Conservation (phyloP, 257 asterid genomes). For the Primulina eburnea region DNA sequence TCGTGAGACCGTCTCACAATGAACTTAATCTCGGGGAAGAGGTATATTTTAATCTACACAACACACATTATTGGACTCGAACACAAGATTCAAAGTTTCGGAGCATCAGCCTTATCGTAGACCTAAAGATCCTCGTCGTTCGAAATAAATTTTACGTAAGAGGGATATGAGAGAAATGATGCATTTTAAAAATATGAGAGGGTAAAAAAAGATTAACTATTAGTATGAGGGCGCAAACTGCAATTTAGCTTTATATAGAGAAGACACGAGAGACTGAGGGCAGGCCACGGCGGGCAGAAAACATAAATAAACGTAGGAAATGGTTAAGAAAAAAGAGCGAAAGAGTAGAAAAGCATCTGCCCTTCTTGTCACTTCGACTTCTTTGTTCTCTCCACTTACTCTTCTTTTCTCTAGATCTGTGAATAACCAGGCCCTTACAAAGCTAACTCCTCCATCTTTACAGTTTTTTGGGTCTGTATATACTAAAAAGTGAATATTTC, state of each 20-base stretch:
- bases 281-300: slow-evolving; percentile 27
- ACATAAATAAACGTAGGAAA: slow-evolving; percentile 54
- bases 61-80: no score
- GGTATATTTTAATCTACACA: no score
- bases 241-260: slow-evolving; percentile 18
- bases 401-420: slow-evolving; percentile 70
- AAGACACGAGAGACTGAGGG: slow-evolving; percentile 23
- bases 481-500: background rate
- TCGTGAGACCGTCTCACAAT: no score
- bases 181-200: background rate
- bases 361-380: slow-evolving; percentile 32
- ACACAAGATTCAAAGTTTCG: no score
- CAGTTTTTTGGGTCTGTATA: background rate
- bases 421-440: slow-evolving; percentile 23
- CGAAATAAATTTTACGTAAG: no score
- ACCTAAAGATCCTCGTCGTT: no score
- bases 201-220: slow-evolving; percentile 9
- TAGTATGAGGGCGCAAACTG: background rate
- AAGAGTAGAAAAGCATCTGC: slow-evolving; percentile 39
- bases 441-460: slow-evolving; percentile 1
- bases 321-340: slow-evolving; percentile 53
- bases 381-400: slow-evolving; percentile 31
- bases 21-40: no score
- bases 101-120: no score
- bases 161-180: no score